Base-by-base conservation (phyloP, 1,139 yeast species). In the Candida frijolesensis region DNA sequence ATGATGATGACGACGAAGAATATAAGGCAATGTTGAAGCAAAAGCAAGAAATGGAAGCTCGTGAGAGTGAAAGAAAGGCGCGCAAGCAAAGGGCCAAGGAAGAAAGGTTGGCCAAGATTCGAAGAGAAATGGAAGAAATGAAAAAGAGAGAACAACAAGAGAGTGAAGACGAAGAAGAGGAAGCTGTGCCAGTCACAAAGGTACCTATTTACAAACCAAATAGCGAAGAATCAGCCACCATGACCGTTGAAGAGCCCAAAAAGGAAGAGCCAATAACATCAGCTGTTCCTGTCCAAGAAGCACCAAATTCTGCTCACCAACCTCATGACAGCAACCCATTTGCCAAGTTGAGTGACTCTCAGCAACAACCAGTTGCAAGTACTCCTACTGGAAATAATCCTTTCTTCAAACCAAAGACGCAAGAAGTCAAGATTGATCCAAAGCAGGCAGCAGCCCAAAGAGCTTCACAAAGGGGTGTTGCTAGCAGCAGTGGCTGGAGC, bases 361-460 rank as follows among this genome's bases (percentile, higher is more conserved):
- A 54, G 18, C 45, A 54, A 42, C 44, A 42, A 19, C 49, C 54
- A 35, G 44, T 40, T 8, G 45, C 57, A 2, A 45, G 55, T 11
- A 46, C 46, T 10, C 43, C 57, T 3, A 46, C 56, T 16, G 63
- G 61, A 35, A 56, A 69, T 33, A 74, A 72, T 51, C 79, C 67
- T 22, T 84, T 83, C 64, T 83, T 84, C 67, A 82, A 82, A 58
- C 76, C 79, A 1, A 57, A 76, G 1, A 57, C 67, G 1, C 57
- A 70, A 2, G 60, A 68, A 12, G 65, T 68, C 7, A 60, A 65
- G 3, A 66, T 81, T 53, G 87, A 84, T 60, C 71, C 80, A 0
- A 72, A 74, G 54, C 83, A 83, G 54, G 80, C 85, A 6, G 85
- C 80, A 47, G 83, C 81, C 2, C 90, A 85, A 64, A 74, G 90